phyloP scores from a whole-genome alignment of 257 asterid species.

The Ilex asprella region DNA sequence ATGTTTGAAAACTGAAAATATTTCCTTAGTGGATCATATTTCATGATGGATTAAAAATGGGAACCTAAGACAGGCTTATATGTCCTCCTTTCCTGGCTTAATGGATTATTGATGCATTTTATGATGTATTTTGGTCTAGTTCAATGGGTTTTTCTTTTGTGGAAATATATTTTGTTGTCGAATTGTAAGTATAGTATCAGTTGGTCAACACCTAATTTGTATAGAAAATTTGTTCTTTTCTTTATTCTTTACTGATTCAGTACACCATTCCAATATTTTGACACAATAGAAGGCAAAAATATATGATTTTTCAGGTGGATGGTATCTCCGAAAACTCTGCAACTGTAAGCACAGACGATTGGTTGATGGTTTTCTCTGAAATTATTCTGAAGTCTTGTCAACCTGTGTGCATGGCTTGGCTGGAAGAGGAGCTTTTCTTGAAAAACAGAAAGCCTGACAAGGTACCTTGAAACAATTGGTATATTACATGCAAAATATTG shows the following conservation, averaged over 20 bases:
- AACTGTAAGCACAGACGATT: constrained; percentile 30
- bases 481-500: constrained; percentile 3
- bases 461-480: constrained; percentile 30
- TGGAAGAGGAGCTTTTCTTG: constrained; percentile 73
- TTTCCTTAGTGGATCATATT: not conserved
- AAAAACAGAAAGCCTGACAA: constrained; percentile 43
- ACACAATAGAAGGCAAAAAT: constrained; percentile 3
- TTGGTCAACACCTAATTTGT: too few species aligned
- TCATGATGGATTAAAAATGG: too few species aligned
- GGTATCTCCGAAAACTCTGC: constrained; percentile 37
- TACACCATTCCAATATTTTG: too few species aligned
- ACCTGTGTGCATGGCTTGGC: constrained; percentile 80
- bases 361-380: constrained; percentile 34
- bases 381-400: constrained; percentile 57
- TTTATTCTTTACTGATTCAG: too few species aligned
- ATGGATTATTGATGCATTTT: not conserved
- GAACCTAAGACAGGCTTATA: too few species aligned
- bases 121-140: not conserved
- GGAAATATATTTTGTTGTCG: not conserved
- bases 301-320: constrained; percentile 48
- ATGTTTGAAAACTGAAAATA: not conserved
- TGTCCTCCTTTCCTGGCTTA: too few species aligned
- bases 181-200: not conserved
- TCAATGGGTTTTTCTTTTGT: too few species aligned
- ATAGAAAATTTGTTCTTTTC: too few species aligned